Percentiles rank a stretch among this genome's conserved stretches.
Conservation (phyloP, 2,329 filamentous ascomycete genomes). For the Xylaria sp. region DNA sequence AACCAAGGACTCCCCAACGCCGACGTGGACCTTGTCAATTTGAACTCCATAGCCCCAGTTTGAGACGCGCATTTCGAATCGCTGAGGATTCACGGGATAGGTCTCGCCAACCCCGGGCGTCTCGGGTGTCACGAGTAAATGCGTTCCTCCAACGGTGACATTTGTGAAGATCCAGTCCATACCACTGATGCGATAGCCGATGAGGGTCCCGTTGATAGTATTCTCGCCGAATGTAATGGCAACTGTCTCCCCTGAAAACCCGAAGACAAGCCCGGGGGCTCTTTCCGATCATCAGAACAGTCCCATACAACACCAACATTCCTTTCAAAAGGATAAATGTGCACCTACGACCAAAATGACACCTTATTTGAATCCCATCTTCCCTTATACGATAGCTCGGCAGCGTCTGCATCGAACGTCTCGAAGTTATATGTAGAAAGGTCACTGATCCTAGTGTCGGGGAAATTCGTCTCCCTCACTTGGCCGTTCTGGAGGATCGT, state of each 20-base stretch:
- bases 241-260: conserved; percentile 64
- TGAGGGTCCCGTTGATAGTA: conserved; percentile 61
- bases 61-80: conserved; percentile 68
- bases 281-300: conserved; percentile 45
- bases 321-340: not conserved
- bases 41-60: conserved; percentile 72
- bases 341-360: conserved; percentile 68
- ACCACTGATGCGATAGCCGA: conserved; percentile 68
- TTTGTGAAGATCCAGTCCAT: conserved; percentile 72
- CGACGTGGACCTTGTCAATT: conserved; percentile 63
- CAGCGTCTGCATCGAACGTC: conserved; percentile 62
- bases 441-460: conserved; percentile 53
- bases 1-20: conserved; percentile 57
- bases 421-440: conserved; percentile 49
- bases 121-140: conserved; percentile 62
- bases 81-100: conserved; percentile 56
- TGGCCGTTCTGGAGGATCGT: conserved; percentile 58
- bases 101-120: conserved; percentile 59
- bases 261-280: conserved; percentile 65
- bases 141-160: conserved; percentile 65
- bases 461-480: conserved; percentile 54
- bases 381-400: conserved; percentile 70
- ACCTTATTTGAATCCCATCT: conserved; percentile 70
- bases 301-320: conserved; percentile 5
- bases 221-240: conserved; percentile 65